These are phyloP conservation scores for Cercophora scortea DNA, from an alignment of 495 filamentous ascomycete species.

Conservation along the genomic window DNA sequence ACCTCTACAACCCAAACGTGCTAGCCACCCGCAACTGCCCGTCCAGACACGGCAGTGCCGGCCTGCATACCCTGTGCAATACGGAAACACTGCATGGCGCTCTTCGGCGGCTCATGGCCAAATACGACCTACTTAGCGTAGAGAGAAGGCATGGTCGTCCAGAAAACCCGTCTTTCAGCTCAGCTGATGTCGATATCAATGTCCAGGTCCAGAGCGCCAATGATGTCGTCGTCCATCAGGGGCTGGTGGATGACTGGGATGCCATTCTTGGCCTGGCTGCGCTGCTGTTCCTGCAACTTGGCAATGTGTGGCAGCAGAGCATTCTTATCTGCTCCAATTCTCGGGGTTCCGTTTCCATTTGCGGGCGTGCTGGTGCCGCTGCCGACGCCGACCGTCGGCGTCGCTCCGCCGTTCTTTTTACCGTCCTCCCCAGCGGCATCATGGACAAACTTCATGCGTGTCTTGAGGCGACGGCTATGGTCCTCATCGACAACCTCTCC, in stretches of 20 bases:
- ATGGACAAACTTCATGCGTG: constrained; percentile 53
- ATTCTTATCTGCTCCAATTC: not conserved
- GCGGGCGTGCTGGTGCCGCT: constrained; percentile 42
- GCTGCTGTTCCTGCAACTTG: constrained; percentile 49
- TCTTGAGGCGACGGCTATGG: constrained; percentile 54
- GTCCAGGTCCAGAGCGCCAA: constrained; percentile 70
- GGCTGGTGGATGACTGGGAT: constrained; percentile 60
- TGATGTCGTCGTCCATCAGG: constrained; percentile 77
- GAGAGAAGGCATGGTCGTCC: too few relatives aligned
- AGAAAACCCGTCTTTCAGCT: not conserved
- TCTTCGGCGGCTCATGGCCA: too few relatives aligned
- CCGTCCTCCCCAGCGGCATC: constrained; percentile 20
- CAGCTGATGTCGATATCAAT: constrained; percentile 64
- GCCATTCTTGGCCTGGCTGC: constrained; percentile 46
- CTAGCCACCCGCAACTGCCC: too few relatives aligned
- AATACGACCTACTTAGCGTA: too few relatives aligned
- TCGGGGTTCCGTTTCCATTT: constrained; percentile 33
- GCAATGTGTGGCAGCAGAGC: constrained; percentile 35
- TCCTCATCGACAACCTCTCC: constrained; percentile 42
- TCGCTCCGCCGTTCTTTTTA: not conserved
- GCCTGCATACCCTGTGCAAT: too few relatives aligned
- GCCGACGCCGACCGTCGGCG: not conserved
- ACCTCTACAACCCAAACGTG: too few relatives aligned
- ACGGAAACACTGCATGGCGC: too few relatives aligned
- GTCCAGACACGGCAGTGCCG: too few relatives aligned